Evolutionary conservation across 768 basidiomycete species (phyloP).

Genomic region (Russula virescens): DNA sequence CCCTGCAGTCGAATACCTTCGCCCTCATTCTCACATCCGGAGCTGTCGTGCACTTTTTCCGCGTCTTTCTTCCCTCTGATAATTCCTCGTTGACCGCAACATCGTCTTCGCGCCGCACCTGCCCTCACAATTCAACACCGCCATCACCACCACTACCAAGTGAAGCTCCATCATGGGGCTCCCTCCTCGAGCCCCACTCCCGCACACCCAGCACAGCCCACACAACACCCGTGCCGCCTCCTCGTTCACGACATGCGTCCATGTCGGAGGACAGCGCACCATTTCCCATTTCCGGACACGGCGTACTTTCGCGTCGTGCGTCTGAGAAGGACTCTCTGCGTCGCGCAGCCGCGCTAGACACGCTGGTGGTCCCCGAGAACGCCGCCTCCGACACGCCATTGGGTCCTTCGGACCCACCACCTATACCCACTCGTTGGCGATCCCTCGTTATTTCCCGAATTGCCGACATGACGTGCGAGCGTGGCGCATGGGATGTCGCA

Average conservation of each 20-base stretch:
- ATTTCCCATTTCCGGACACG: conserved; percentile 80
- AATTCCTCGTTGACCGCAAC: conserved; percentile 19
- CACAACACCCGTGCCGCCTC: conserved; percentile 37
- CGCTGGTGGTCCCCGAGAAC: conserved; percentile 41
- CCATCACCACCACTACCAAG: too few relatives aligned
- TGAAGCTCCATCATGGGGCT: conserved; percentile 41
- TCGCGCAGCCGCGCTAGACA: conserved; percentile 44
- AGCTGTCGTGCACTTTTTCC: conserved; percentile 58
- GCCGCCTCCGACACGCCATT: conserved; percentile 30
- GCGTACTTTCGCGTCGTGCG: conserved; percentile 63
- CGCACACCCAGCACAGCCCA: conserved; percentile 55
- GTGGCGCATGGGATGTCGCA: conserved; percentile 71
- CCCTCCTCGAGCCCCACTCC: conserved; percentile 47
- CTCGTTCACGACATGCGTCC: conserved; percentile 45
- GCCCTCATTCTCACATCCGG: conserved; percentile 61
- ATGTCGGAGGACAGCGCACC: conserved; percentile 44
- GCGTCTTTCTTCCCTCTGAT: conserved; percentile 48
- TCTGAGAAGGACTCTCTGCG: conserved; percentile 61
- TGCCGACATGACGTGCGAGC: conserved; percentile 58
- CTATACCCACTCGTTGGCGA: conserved; percentile 44
- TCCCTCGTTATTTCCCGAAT: conserved; percentile 49
- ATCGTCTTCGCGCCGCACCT: conserved; percentile 58
- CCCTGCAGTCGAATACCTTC: conserved; percentile 60
- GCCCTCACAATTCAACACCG: conserved; percentile 46
- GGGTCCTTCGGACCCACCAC: conserved; percentile 21